A percentile compares a stretch with the other conserved stretches of the same genome.
Conservation (phyloP, 768 basidiomycete genomes). For the Boletus vermiculosoides region DNA sequence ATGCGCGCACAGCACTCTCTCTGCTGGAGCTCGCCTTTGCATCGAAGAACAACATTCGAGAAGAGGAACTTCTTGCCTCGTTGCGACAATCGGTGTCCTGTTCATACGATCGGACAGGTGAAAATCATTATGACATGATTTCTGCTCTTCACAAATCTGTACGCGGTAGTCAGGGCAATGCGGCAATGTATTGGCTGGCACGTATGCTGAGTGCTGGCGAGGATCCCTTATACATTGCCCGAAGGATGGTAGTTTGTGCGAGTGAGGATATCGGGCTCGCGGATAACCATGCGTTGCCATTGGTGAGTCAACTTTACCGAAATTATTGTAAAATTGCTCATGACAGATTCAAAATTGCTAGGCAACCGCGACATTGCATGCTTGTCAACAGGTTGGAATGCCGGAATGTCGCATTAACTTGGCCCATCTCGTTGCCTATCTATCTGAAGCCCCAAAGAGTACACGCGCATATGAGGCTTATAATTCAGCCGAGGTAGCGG, state of each 20-base stretch:
- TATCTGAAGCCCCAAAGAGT: slow-evolving; percentile 81
- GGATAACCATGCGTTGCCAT: slow-evolving; percentile 70
- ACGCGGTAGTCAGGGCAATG: slow-evolving; percentile 71
- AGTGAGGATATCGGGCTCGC: slow-evolving; percentile 86
- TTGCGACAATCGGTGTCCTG: slow-evolving; percentile 63
- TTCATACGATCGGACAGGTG: slow-evolving; percentile 75
- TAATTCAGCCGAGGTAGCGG: slow-evolving; percentile 62
- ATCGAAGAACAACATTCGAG: slow-evolving; percentile 39
- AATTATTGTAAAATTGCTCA: slow-evolving; percentile 9
- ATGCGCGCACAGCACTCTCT: slow-evolving; percentile 76
- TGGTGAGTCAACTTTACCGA: slow-evolving; percentile 42
- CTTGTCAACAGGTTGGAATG: slow-evolving; percentile 74
- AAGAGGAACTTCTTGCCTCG: slow-evolving; percentile 51
- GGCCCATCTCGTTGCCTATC: slow-evolving; percentile 73
- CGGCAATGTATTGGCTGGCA: slow-evolving; percentile 87
- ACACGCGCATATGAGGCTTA: slow-evolving; percentile 80
- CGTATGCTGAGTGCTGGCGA: slow-evolving; percentile 80
- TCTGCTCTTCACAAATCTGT: slow-evolving; percentile 83
- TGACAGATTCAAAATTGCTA: slow-evolving; percentile 22
- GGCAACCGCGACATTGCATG: slow-evolving; percentile 62
- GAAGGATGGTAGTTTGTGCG: slow-evolving; percentile 75
- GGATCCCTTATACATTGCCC: slow-evolving; percentile 74
- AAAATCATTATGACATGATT: slow-evolving; percentile 78
- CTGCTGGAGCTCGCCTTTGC: slow-evolving; percentile 68
- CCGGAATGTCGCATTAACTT: slow-evolving; percentile 79